Evolutionary conservation across 2,329 filamentous ascomycete genomes (phyloP).

Genomic region (Trichoderma atroviride): DNA sequence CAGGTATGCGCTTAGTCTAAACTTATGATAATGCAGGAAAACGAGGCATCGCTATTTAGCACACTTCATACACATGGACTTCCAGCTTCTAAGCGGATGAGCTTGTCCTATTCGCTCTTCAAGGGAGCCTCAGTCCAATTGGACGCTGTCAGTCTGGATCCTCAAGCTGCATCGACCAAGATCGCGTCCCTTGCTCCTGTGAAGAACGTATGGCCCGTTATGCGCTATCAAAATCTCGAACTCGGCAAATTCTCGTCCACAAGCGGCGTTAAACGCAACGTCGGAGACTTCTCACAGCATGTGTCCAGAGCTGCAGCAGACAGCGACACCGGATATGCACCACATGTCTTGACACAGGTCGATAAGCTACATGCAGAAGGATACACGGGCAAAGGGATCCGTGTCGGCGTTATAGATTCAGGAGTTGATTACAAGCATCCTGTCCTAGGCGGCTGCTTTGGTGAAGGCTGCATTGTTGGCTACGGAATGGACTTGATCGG

Average conservation of each 20-base stretch:
- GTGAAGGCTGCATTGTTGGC: conserved; percentile 47
- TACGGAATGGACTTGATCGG: conserved; percentile 49
- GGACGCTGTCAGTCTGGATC: conserved; percentile 46
- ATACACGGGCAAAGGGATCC: conserved; percentile 55
- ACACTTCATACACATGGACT: conserved; percentile 3
- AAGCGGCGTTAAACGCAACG: conserved; percentile 36
- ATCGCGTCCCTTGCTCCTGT: conserved; percentile 48
- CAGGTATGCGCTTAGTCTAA: background rate
- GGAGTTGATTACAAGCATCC: conserved; percentile 53
- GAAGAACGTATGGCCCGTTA: conserved; percentile 54
- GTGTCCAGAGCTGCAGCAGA: background rate
- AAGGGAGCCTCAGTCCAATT: conserved; percentile 57
- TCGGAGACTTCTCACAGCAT: background rate
- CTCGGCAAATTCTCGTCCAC: conserved; percentile 45
- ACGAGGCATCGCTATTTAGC: conserved; percentile 1
- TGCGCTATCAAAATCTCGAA: background rate
- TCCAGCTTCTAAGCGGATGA: conserved; percentile 43
- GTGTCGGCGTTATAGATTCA: conserved; percentile 56
- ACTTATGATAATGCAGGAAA: background rate
- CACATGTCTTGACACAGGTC: conserved; percentile 60
- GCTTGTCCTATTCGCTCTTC: conserved; percentile 55
- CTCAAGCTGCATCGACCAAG: conserved; percentile 46
- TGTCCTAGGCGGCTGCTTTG: conserved; percentile 52
- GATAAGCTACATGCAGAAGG: conserved; percentile 54
- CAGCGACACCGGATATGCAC: conserved; percentile 28